phyloP scores from a whole-genome alignment of 2,329 filamentous ascomycete genomes.

The Pseudogymnoascus sp. region DNA sequence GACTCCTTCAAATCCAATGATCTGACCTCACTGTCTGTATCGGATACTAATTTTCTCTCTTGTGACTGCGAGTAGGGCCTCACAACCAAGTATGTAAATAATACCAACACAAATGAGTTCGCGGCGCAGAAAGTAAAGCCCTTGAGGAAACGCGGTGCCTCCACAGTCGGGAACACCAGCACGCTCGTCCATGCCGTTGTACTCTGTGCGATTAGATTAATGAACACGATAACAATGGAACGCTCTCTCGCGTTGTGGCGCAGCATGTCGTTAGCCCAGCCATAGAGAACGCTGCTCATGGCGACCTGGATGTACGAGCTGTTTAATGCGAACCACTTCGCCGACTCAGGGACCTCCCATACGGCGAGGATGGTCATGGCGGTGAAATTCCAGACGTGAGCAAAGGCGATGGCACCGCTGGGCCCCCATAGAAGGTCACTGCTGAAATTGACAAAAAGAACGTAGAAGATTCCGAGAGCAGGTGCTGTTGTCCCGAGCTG shows the following conservation, averaged over 20 bases:
- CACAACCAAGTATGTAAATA: conserved; percentile 18
- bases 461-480: conserved; percentile 50
- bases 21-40: neutral
- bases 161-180: conserved; percentile 40
- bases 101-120: conserved; percentile 30
- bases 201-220: conserved; percentile 39
- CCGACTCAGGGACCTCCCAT: conserved; percentile 49
- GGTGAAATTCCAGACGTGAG: conserved; percentile 43
- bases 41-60: neutral
- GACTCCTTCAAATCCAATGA: neutral
- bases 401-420: conserved; percentile 48
- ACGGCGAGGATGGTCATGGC: conserved; percentile 47
- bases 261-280: conserved; percentile 40
- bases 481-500: conserved; percentile 46
- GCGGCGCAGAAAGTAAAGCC: conserved; percentile 27
- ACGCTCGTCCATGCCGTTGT: conserved; percentile 42
- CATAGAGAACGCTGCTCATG: conserved; percentile 41
- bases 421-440: conserved; percentile 47
- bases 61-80: conserved; percentile 10
- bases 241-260: conserved; percentile 34
- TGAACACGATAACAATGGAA: conserved; percentile 35
- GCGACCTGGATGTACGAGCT: conserved; percentile 37
- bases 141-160: conserved; percentile 37
- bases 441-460: conserved; percentile 45
- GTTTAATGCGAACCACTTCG: conserved; percentile 47